Base-by-base conservation (phyloP, 306 rosid genomes). In the Prunus padus region DNA sequence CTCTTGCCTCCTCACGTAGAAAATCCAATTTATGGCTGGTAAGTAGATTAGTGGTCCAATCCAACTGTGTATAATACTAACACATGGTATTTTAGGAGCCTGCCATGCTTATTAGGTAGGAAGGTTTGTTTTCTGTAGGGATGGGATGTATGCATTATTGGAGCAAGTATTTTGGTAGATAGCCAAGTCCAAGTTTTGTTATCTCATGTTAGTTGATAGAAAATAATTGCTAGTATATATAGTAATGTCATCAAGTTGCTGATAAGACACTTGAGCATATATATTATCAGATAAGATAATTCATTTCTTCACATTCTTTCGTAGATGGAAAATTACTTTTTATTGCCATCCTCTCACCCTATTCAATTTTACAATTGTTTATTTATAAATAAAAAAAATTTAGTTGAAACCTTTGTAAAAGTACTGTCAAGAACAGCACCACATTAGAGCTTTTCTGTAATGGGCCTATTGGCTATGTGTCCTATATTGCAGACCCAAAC, bases 21-120 rank as follows among this genome's bases (percentile, higher is more conserved):
- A 83, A 92, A 89, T 65, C 97, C 99, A 14, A 84, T 95, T 60
- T 92, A 90, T 79, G 96, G 97, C 80, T 95, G 97, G 97, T 95
- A 76, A 76, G 72, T 80, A 72, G 42, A 23, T 51, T 42, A 52
- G 22, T 54, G 64, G 66, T 57, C 69, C 50, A n/a, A 65, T 71
- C 70, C 80, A 61, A 65, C 75, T 70, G 66, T 82, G 81, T 78
- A 68, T 82, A 59, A 28, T 81, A 75, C 73, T 82, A 74, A 40
- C 51, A 62, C 74, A 11, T 56, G 77, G 69, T 72, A 65, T 40
- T 69, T 13, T 86, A 86, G 88, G 81, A 80, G 82, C 63, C 46
- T 76, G 54, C 69, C 51, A 50, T 49, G 71, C 61, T 26, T 51
- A 37, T 37, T 78, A 66, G 65, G 19, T 54, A 46, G 56, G 54